These are phyloP conservation scores for Helichrysum umbraculigerum DNA, from an alignment of 129 eudicot species.

Conservation along the genomic window DNA sequence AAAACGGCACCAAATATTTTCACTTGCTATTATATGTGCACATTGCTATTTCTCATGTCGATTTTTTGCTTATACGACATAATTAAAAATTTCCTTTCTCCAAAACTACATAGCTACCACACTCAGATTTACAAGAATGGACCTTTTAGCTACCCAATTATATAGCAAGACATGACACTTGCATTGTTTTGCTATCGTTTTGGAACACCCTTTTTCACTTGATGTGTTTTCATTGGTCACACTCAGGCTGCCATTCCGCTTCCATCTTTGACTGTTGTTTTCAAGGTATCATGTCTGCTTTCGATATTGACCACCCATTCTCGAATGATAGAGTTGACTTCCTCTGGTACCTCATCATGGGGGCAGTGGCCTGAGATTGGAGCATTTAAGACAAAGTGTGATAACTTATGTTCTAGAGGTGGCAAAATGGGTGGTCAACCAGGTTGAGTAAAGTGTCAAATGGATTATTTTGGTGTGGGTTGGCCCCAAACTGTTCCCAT, in stretches of 20 bases:
- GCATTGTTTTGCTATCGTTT: not conserved
- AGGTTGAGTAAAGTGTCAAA: not conserved
- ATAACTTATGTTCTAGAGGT: not conserved
- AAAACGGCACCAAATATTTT: no score
- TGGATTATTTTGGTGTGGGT: not conserved
- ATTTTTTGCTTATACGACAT: no score
- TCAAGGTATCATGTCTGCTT: constrained; percentile 3
- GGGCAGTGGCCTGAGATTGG: constrained; percentile 80
- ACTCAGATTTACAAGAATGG: no score
- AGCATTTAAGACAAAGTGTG: not conserved
- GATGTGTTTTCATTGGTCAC: not conserved
- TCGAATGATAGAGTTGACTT: constrained; percentile 63
- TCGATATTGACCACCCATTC: constrained; percentile 62
- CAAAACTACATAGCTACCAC: no score
- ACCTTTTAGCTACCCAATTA: no score
- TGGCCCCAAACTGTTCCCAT: no score
- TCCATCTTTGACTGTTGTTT: constrained; percentile 18
- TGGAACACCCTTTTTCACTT: not conserved
- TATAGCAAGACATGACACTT: not conserved
- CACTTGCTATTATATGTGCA: no score
- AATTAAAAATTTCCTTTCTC: no score
- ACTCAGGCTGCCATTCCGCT: constrained; percentile 22
- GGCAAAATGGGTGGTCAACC: not conserved
- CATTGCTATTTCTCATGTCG: no score
- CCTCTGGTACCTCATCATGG: constrained; percentile 83